These are phyloP conservation scores for Leccinellum luteum DNA, from an alignment of 768 basidiomycete species.

Conservation along the genomic window DNA sequence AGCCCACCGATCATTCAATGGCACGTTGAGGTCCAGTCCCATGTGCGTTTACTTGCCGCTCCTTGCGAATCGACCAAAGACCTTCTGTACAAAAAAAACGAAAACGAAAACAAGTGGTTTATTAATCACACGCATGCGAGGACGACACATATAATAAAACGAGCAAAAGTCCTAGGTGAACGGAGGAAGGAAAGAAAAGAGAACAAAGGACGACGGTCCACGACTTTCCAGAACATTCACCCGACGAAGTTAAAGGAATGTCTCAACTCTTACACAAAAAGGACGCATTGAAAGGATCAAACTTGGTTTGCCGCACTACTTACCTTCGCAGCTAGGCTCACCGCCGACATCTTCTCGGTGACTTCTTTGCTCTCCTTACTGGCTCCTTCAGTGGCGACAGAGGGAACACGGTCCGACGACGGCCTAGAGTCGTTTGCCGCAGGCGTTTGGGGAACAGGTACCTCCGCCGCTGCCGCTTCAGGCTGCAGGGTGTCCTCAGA, in stretches of 20 bases:
- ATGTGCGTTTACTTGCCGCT: constrained; percentile 23
- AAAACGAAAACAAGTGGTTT: constrained; percentile 6
- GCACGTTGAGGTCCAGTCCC: neutral
- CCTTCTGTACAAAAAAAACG: constrained; percentile 23
- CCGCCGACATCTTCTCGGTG: constrained; percentile 26
- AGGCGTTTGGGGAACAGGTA: constrained; percentile 3
- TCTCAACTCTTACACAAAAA: neutral
- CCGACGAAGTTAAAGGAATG: neutral
- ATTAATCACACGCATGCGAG: constrained; percentile 20
- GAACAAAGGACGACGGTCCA: neutral
- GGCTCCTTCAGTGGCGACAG: constrained; percentile 2
- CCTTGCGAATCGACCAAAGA: constrained; percentile 25
- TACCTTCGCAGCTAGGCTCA: constrained; percentile 33
- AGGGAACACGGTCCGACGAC: constrained; percentile 1
- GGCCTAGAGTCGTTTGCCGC: neutral
- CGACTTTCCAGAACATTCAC: constrained; percentile 2
- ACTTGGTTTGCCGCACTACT: constrained; percentile 10
- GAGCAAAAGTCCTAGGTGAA: constrained; percentile 1
- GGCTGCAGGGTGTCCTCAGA: neutral
- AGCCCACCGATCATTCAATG: neutral
- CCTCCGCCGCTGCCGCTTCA: neutral
- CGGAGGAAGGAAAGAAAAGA: neutral
- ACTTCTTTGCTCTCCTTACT: constrained; percentile 24
- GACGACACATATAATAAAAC: constrained; percentile 3
- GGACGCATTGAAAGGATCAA: constrained; percentile 12